Conservation (phyloP, 1,284 basidiomycete genomes). For the Cryptococcus sp. region DNA sequence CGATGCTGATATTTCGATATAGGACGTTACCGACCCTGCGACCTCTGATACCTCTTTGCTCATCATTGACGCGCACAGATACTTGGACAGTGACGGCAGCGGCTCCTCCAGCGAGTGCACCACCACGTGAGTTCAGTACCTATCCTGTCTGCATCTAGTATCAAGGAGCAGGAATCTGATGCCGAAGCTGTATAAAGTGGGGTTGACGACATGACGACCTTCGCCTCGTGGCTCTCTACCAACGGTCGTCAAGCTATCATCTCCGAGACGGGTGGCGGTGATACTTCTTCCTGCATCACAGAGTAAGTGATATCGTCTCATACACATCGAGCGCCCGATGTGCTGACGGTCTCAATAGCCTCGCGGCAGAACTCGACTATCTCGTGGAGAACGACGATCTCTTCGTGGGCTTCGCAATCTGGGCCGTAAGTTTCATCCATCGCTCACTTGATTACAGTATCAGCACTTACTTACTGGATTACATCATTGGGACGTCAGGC, state of each 20-base stretch:
- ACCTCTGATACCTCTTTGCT: slow-evolving; percentile 57
- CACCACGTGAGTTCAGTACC: slow-evolving; percentile 51
- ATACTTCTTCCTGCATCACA: slow-evolving; percentile 40
- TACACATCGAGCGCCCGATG: not conserved
- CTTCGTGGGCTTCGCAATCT: slow-evolving; percentile 60
- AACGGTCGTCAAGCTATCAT: slow-evolving; percentile 63
- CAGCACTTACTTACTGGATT: not conserved
- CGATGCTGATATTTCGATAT: not conserved
- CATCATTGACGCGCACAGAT: slow-evolving; percentile 66
- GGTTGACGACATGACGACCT: slow-evolving; percentile 56
- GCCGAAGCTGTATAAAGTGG: slow-evolving; percentile 51
- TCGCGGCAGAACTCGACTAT: slow-evolving; percentile 58
- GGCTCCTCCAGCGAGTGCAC: slow-evolving; percentile 59
- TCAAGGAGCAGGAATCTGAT: too few relatives aligned
- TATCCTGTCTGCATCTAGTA: not conserved
- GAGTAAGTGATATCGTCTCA: slow-evolving; percentile 14
- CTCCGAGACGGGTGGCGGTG: slow-evolving; percentile 64
- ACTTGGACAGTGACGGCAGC: slow-evolving; percentile 63
- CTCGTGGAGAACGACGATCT: slow-evolving; percentile 57
- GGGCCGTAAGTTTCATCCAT: slow-evolving; percentile 44
- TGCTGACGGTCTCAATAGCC: not conserved
- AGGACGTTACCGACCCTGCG: slow-evolving; percentile 61
- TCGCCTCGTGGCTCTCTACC: slow-evolving; percentile 57
- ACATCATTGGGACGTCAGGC: slow-evolving; percentile 15
- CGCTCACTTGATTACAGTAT: not conserved